These are phyloP conservation scores for Colletotrichum somersetense DNA, from an alignment of 2,329 filamentous ascomycete genomes.

Conservation along the genomic window DNA sequence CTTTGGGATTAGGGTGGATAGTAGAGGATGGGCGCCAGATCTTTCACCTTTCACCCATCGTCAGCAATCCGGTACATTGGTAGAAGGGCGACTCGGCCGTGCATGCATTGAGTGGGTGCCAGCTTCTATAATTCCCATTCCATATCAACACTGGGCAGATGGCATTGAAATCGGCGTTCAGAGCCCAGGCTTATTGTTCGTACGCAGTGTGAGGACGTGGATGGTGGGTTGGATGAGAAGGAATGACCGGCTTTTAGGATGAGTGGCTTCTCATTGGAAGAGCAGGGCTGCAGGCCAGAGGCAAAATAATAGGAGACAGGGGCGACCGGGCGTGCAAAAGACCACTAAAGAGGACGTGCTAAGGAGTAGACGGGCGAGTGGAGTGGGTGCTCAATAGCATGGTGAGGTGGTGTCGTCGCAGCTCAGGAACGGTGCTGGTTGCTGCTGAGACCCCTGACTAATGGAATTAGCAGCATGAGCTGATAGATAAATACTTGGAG, in stretches of 20 bases:
- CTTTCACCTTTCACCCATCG: background rate
- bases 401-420: constrained; percentile 18
- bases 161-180: too few relatives aligned
- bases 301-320: constrained; percentile 15
- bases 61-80: constrained; percentile 30
- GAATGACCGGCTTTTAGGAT: constrained; percentile 12
- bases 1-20: constrained; percentile 11
- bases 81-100: constrained; percentile 25
- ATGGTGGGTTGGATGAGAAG: background rate
- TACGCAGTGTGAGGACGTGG: too few relatives aligned
- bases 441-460: constrained; percentile 36
- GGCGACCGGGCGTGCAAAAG: constrained; percentile 7
- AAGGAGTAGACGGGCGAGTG: constrained; percentile 9
- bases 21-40: background rate
- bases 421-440: constrained; percentile 38
- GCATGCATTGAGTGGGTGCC: constrained; percentile 27
- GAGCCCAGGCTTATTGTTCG: too few relatives aligned
- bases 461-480: constrained; percentile 10
- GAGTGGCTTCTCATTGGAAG: background rate
- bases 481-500: constrained; percentile 22
- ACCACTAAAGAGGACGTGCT: constrained; percentile 31
- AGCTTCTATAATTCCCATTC: constrained; percentile 4
- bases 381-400: constrained; percentile 4
- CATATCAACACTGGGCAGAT: too few relatives aligned
- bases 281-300: background rate